Evolutionary conservation across 2,329 filamentous ascomycete species (phyloP).

Genomic region (Neopestalotiopsis sp.): DNA sequence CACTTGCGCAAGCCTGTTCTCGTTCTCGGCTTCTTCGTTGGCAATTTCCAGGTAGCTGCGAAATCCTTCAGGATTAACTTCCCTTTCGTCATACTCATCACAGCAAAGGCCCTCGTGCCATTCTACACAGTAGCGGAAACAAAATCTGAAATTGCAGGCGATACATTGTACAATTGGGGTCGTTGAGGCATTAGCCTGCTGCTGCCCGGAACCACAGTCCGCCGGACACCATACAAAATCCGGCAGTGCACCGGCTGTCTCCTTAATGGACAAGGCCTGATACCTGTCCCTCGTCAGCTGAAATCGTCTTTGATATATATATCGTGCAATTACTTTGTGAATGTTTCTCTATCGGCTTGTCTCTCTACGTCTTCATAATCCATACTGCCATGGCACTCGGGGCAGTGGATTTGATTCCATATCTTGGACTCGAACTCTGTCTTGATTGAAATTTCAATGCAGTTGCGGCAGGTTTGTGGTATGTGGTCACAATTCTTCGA

Average conservation of each 20-base stretch:
- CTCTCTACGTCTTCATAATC: conserved; percentile 16
- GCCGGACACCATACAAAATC: conserved; percentile 48
- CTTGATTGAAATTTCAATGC: conserved; percentile 12
- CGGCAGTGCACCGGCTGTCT: conserved; percentile 20
- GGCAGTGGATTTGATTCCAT: conserved; percentile 18
- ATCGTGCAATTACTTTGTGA: not conserved
- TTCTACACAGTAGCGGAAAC: conserved; percentile 32
- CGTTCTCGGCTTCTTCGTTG: no score
- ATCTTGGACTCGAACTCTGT: conserved; percentile 12
- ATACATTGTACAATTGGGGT: conserved; percentile 36
- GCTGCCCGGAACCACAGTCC: conserved; percentile 46
- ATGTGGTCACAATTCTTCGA: conserved; percentile 13
- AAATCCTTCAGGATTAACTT: conserved; percentile 11
- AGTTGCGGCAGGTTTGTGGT: conserved; percentile 12
- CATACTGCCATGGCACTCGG: conserved; percentile 12
- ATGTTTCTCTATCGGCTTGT: conserved; percentile 16
- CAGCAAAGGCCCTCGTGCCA: conserved; percentile 30
- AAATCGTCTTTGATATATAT: not conserved
- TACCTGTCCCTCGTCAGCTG: not conserved
- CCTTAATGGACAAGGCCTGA: conserved; percentile 7
- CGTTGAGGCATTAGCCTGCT: conserved; percentile 38
- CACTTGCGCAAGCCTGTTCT: no score
- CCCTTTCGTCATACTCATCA: conserved; percentile 28
- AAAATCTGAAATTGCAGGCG: conserved; percentile 30
- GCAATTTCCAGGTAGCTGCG: no score